Evolutionary conservation across 2,329 filamentous ascomycete species (phyloP).

Genomic region (Hypoxylon sp.): DNA sequence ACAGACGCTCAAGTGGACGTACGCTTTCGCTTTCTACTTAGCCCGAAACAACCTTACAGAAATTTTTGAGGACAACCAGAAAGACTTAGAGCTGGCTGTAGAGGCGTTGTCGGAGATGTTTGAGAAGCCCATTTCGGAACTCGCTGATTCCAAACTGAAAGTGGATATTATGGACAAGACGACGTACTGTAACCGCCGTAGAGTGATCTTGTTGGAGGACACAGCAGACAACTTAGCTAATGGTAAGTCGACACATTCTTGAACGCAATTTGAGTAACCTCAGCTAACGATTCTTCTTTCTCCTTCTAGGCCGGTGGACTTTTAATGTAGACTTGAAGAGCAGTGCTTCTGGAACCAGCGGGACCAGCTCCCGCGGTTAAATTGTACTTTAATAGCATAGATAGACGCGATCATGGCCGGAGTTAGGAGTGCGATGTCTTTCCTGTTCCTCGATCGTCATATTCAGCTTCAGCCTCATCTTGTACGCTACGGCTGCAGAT

Average conservation of each 20-base stretch:
- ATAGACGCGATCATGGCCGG: slow-evolving; percentile 35
- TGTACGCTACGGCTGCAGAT: slow-evolving; percentile 1
- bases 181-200: slow-evolving; percentile 92
- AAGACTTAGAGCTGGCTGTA: slow-evolving; percentile 96
- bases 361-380: slow-evolving; percentile 36
- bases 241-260: slow-evolving; percentile 69
- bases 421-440: slow-evolving; percentile 20
- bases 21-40: slow-evolving; percentile 98
- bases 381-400: slow-evolving; percentile 41
- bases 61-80: slow-evolving; percentile 99
- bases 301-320: slow-evolving; percentile 51
- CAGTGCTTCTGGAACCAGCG: slow-evolving; percentile 31
- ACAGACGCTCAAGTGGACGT: slow-evolving; percentile 99
- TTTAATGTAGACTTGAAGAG: slow-evolving; percentile 55
- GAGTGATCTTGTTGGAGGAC: slow-evolving; percentile 90
- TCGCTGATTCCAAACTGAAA: slow-evolving; percentile 90
- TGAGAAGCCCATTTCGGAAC: slow-evolving; percentile 91
- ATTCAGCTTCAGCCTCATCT: neutral
- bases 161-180: slow-evolving; percentile 99
- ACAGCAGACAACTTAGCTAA: slow-evolving; percentile 93
- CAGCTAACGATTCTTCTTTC: slow-evolving; percentile 12
- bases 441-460: neutral
- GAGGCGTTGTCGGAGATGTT: slow-evolving; percentile 99
- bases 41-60: slow-evolving; percentile 94
- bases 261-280: neutral